Evolutionary conservation across 257 asterid genomes (phyloP), one percentile per base, ranked within the genome.

Genomic region (Solanum pennellii): DNA sequence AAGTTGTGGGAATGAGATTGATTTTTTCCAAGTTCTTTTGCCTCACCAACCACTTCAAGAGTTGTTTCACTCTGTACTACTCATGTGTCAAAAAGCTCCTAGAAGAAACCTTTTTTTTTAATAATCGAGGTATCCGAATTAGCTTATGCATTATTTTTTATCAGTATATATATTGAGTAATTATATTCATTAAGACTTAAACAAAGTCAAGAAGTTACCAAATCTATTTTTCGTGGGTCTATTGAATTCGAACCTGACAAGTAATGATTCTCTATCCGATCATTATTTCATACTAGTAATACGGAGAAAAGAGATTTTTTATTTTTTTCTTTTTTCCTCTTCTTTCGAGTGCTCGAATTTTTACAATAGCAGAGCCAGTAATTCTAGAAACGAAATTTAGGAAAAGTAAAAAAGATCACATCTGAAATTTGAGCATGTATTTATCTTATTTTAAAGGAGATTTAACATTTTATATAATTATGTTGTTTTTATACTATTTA

Each of bases 41-140:
- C 86, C 89, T 83, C 86, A 47, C 87, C 93, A 89, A 90, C 90
- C 88, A 84, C 92, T 73, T 79, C 52, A 74, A 20, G 71, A 69
- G 87, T 86, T 62, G 56, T 27, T 72, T 25, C 87, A 66, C 25
- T 83, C 88, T 75, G 87, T 41, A 25, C 35, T 83, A 44, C 76
- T 76, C 60, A 18, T 14, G 73, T 89, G 87, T 88, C 88, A 87
- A 91, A 89, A 87, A 84, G 84, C 52, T 62, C 41, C 60, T 60
- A 66, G 86, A 83, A 82, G 88, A 56, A n/a, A 1, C 14, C 0
- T 73, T 73, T 73, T 37, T 37, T 37, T 73, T 5, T 18, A 29
- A 27, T 14, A 18, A 35, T 33, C 3, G 2, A 1, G 14, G 1
- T 18, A 9, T 68, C 2, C 3, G 12, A 68, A 0, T 68, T 68